A percentile compares a stretch with the other conserved stretches of the same genome.
Evolutionary conservation across 768 basidiomycete genomes (phyloP).

Genomic region (Rhodosporidiobolus odoratus): DNA sequence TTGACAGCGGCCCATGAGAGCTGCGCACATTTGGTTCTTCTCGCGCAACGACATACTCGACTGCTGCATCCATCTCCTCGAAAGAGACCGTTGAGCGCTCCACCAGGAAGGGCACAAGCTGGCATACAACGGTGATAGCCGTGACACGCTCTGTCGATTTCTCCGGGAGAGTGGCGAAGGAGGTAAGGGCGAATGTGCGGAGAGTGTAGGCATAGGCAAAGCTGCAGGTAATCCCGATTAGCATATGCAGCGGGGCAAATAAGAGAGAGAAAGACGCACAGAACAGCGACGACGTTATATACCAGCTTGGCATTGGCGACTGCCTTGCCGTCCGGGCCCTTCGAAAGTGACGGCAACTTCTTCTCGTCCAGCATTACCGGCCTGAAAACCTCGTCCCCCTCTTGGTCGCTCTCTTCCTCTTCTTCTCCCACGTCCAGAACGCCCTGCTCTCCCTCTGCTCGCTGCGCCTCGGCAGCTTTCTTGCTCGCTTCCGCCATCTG

Average conservation of each 20-base stretch:
- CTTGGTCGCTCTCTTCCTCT: background rate
- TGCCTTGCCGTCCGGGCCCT: background rate
- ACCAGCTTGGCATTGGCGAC: conserved; percentile 6
- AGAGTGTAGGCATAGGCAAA: conserved; percentile 37
- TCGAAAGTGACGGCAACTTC: conserved; percentile 2
- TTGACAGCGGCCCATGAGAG: background rate
- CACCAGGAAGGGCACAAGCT: conserved; percentile 31
- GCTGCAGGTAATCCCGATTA: background rate
- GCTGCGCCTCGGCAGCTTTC: background rate
- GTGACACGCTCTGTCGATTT: conserved; percentile 26
- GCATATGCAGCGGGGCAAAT: no score
- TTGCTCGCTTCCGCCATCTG: conserved; percentile 7
- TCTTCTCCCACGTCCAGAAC: background rate
- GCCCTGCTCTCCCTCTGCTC: background rate
- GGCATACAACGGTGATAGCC: conserved; percentile 9
- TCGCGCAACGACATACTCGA: conserved; percentile 26
- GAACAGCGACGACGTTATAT: conserved; percentile 30
- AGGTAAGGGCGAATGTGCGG: conserved; percentile 30
- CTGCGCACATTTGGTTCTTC: conserved; percentile 13
- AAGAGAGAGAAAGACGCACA: conserved; percentile 27
- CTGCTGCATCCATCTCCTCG: conserved; percentile 1
- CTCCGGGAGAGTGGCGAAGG: conserved; percentile 13
- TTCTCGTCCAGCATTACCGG: conserved; percentile 1
- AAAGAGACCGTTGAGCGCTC: conserved; percentile 14
- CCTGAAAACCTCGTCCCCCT: background rate